Conservation (phyloP, 192 early-diverging fungal genomes). For the Coemansia asiatica region DNA sequence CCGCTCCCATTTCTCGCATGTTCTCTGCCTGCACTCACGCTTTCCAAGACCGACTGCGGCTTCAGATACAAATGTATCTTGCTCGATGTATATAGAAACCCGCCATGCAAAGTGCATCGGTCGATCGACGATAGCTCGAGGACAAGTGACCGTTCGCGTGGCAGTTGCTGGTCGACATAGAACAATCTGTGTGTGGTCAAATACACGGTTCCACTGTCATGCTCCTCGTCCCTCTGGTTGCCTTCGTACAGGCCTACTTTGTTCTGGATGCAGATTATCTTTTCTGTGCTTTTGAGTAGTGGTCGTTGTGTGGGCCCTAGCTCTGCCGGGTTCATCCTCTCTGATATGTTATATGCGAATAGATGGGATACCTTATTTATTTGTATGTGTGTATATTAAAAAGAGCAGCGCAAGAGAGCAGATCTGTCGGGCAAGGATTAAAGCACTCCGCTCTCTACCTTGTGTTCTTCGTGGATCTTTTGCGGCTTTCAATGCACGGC, state of each 20-base stretch:
- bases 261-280: constrained; percentile 46
- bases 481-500: neutral
- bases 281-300: constrained; percentile 42
- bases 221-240: constrained; percentile 53
- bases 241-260: constrained; percentile 52
- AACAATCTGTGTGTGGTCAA: constrained; percentile 73
- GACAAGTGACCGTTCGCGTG: constrained; percentile 59
- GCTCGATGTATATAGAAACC: constrained; percentile 48
- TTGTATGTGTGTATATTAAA: neutral
- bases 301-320: constrained; percentile 51
- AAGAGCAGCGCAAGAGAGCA: neutral
- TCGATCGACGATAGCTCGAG: constrained; percentile 53
- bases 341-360: neutral
- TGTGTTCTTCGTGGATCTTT: too few species aligned
- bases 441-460: too few species aligned
- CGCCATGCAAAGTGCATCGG: constrained; percentile 37
- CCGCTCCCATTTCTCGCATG: neutral
- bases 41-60: neutral
- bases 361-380: neutral
- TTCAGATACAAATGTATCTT: constrained; percentile 32
- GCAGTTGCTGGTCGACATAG: constrained; percentile 71
- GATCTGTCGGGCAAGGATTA: neutral
- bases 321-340: constrained; percentile 41
- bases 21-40: neutral
- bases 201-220: constrained; percentile 74